Conservation (phyloP, 225 moss, liverwort and hornwort genomes). For the Bryoerythrophyllum caledonicum region DNA sequence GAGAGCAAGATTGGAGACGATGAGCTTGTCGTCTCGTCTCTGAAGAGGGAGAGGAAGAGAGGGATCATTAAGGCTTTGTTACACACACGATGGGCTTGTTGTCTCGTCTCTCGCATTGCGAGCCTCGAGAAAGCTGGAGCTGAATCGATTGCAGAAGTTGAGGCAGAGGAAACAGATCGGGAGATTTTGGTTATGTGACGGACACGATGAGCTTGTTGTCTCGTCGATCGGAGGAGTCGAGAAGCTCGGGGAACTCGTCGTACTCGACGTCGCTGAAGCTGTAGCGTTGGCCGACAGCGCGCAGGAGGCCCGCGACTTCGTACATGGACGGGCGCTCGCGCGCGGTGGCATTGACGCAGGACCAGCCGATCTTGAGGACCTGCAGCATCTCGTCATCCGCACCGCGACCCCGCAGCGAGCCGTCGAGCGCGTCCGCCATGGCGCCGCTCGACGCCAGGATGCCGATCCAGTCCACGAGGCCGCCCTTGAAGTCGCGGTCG, state of each 20-base stretch:
- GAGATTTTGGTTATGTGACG: slow-evolving; percentile 39
- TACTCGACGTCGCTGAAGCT: slow-evolving; percentile 68
- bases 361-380: slow-evolving; percentile 79
- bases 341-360: slow-evolving; percentile 76
- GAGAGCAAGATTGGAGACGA: too few relatives aligned
- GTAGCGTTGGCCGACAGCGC: slow-evolving; percentile 83
- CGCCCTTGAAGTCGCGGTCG: slow-evolving; percentile 75
- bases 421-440: slow-evolving; percentile 63
- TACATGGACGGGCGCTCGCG: slow-evolving; percentile 94
- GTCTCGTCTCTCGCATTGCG: too few relatives aligned
- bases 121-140: too few relatives aligned
- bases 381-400: slow-evolving; percentile 85
- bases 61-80: slow-evolving; percentile 26
- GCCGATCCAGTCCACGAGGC: slow-evolving; percentile 79
- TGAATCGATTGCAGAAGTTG: too few relatives aligned
- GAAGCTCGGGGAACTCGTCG: slow-evolving; percentile 66
- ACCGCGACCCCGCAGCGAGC: slow-evolving; percentile 53
- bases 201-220: slow-evolving; percentile 53
- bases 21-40: too few relatives aligned
- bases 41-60: not conserved
- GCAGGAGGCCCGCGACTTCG: slow-evolving; percentile 76
- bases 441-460: slow-evolving; percentile 57
- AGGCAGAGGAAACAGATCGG: too few relatives aligned
- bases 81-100: slow-evolving; percentile 24
- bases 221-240: slow-evolving; percentile 38